A percentile compares a stretch with the other conserved stretches of the same genome.
phyloP scores from a whole-genome alignment of 768 basidiomycete genomes.

The Mycena vulgaris region DNA sequence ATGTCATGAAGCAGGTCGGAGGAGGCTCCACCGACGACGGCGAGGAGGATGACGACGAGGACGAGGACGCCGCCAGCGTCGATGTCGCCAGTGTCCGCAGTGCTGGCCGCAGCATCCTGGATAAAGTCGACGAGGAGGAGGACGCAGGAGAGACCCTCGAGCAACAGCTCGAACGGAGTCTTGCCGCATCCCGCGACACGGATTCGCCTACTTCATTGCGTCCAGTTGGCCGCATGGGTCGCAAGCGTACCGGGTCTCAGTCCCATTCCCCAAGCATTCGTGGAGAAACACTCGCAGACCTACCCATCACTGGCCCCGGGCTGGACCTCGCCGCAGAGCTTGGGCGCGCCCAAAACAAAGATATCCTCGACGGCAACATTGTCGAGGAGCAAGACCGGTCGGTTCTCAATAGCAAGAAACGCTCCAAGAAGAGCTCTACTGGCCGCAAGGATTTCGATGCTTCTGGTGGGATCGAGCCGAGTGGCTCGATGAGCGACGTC shows the following conservation, averaged over 20 bases:
- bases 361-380: slow-evolving; percentile 72
- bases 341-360: slow-evolving; percentile 92
- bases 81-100: slow-evolving; percentile 73
- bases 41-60: slow-evolving; percentile 58
- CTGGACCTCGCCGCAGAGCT: slow-evolving; percentile 93
- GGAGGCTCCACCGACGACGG: slow-evolving; percentile 58
- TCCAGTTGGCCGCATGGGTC: slow-evolving; percentile 59
- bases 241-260: slow-evolving; percentile 67
- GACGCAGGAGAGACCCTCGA: slow-evolving; percentile 57
- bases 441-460: slow-evolving; percentile 53
- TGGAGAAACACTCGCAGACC: slow-evolving; percentile 88
- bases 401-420: slow-evolving; percentile 64
- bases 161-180: slow-evolving; percentile 56
- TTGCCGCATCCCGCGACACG: slow-evolving; percentile 50
- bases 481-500: slow-evolving; percentile 68
- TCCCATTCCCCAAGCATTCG: slow-evolving; percentile 63
- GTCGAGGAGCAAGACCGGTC: slow-evolving; percentile 68
- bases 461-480: slow-evolving; percentile 61
- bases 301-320: slow-evolving; percentile 91
- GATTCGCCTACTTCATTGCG: slow-evolving; percentile 59
- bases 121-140: slow-evolving; percentile 73
- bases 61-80: slow-evolving; percentile 56
- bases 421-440: slow-evolving; percentile 62
- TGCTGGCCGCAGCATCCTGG: slow-evolving; percentile 70
- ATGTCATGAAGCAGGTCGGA: slow-evolving; percentile 79